Evolutionary conservation across 495 filamentous ascomycete genomes (phyloP).

Genomic region (Penicillium paradoxum): DNA sequence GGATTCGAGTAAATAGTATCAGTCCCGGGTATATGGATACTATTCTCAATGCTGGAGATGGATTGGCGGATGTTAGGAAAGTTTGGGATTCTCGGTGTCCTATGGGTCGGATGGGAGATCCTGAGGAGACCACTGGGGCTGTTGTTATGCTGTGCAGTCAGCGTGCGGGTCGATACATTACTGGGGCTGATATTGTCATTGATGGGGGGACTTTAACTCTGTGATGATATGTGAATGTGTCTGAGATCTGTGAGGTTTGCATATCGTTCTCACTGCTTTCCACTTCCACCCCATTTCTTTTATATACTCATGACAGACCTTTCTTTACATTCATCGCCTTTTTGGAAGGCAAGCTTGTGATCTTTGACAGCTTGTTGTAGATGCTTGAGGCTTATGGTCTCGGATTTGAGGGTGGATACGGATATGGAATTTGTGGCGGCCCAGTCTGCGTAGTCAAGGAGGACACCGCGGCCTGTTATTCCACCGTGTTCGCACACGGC

Average conservation of each 20-base stretch:
- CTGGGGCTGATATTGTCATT: slow-evolving; percentile 65
- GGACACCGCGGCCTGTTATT: slow-evolving; percentile 47
- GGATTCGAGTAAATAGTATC: slow-evolving; percentile 66
- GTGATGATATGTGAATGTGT: slow-evolving; percentile 26
- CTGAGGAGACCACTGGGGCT: slow-evolving; percentile 73
- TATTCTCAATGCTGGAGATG: slow-evolving; percentile 51
- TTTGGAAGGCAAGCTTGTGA: slow-evolving; percentile 31
- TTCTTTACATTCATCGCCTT: too few relatives aligned
- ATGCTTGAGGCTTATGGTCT: slow-evolving; percentile 32
- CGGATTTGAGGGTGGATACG: slow-evolving; percentile 26
- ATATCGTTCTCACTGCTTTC: not conserved
- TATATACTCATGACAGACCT: too few relatives aligned
- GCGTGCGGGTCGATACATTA: slow-evolving; percentile 71
- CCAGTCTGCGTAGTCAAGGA: slow-evolving; percentile 51
- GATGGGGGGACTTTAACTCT: slow-evolving; percentile 36
- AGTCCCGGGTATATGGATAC: slow-evolving; percentile 79
- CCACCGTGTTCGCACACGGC: slow-evolving; percentile 25
- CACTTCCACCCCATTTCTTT: too few relatives aligned
- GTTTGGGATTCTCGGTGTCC: slow-evolving; percentile 76
- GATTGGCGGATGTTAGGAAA: slow-evolving; percentile 54
- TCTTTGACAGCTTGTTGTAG: slow-evolving; percentile 26
- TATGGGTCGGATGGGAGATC: slow-evolving; percentile 62
- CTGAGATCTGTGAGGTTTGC: not conserved
- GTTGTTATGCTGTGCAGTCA: slow-evolving; percentile 68
- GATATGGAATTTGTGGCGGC: slow-evolving; percentile 24